A percentile compares a stretch with the other conserved stretches of the same genome.
Evolutionary conservation across 208 protist species (phyloP).

Genomic region (Acanthamoeba royreba): DNA sequence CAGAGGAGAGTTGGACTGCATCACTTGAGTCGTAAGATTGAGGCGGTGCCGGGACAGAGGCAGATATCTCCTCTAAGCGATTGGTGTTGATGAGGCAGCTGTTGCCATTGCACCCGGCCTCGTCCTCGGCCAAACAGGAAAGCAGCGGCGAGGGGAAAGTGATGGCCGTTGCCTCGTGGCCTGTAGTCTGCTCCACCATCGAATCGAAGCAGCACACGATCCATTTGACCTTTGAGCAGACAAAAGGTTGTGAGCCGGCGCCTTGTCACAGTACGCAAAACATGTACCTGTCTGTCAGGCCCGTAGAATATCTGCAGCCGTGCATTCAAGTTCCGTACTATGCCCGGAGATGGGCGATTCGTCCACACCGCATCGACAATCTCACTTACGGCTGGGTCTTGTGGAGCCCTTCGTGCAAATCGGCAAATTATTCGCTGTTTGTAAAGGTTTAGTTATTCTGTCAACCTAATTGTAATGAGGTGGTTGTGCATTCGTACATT

Average conservation of each 20-base stretch:
- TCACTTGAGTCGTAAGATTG: no score
- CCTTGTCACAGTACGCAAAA: background rate
- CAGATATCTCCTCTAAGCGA: no score
- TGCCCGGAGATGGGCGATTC: background rate
- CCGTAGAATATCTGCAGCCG: constrained; percentile 23
- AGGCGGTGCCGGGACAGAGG: no score
- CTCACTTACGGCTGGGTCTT: background rate
- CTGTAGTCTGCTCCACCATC: background rate
- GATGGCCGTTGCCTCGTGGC: background rate
- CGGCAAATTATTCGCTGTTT: background rate
- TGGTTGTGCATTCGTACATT: background rate
- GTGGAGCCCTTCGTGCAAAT: background rate
- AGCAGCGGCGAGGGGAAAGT: constrained; percentile 20
- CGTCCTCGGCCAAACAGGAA: background rate
- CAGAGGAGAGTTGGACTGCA: no score
- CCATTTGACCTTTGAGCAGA: background rate
- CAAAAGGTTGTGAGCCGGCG: no score
- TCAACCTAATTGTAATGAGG: background rate
- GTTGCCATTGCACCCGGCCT: no score
- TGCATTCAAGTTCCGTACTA: background rate
- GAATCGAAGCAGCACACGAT: background rate
- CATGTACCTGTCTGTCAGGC: background rate
- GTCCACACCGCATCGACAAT: background rate
- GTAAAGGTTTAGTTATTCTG: no score
- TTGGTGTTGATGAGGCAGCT: no score